These are phyloP conservation scores for Lanmaoa pseudosensibilis DNA, from an alignment of 768 basidiomycete species.

Conservation along the genomic window DNA sequence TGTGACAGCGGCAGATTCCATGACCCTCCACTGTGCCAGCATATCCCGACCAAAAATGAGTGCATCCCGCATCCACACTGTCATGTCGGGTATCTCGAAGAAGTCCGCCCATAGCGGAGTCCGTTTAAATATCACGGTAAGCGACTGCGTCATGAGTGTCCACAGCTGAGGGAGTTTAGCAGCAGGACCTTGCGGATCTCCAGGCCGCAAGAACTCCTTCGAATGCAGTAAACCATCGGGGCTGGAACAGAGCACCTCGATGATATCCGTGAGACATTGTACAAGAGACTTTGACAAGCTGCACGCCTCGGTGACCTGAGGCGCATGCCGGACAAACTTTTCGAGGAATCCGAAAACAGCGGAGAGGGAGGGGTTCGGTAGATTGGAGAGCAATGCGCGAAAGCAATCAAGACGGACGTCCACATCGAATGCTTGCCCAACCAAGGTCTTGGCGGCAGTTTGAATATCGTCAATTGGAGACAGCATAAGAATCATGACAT, in stretches of 20 bases:
- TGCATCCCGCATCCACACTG: conserved; percentile 97
- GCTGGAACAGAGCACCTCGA: conserved; percentile 80
- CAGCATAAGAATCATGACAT: conserved; percentile 68
- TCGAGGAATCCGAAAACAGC: conserved; percentile 71
- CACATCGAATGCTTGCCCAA: conserved; percentile 85
- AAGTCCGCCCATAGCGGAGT: conserved; percentile 81
- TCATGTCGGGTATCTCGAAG: conserved; percentile 83
- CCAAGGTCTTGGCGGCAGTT: conserved; percentile 72
- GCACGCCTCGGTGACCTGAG: conserved; percentile 78
- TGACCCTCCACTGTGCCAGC: conserved; percentile 73
- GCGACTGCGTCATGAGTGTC: conserved; percentile 75
- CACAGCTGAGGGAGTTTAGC: conserved; percentile 70
- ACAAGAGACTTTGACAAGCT: conserved; percentile 88
- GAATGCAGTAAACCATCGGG: conserved; percentile 71
- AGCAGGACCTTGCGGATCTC: conserved; percentile 46
- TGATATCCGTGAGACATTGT: conserved; percentile 87
- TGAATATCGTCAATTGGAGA: conserved; percentile 81
- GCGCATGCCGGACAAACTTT: conserved; percentile 63
- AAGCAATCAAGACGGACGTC: conserved; percentile 88
- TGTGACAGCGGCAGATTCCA: conserved; percentile 59
- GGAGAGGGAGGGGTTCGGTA: conserved; percentile 63
- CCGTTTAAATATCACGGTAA: conserved; percentile 81
- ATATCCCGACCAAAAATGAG: conserved; percentile 90
- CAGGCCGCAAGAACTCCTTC: conserved; percentile 46
- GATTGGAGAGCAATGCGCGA: conserved; percentile 68